Percentiles rank a stretch among this genome's conserved stretches.
Conservation (phyloP, 768 basidiomycete species). For the Leccinum variicolor region DNA sequence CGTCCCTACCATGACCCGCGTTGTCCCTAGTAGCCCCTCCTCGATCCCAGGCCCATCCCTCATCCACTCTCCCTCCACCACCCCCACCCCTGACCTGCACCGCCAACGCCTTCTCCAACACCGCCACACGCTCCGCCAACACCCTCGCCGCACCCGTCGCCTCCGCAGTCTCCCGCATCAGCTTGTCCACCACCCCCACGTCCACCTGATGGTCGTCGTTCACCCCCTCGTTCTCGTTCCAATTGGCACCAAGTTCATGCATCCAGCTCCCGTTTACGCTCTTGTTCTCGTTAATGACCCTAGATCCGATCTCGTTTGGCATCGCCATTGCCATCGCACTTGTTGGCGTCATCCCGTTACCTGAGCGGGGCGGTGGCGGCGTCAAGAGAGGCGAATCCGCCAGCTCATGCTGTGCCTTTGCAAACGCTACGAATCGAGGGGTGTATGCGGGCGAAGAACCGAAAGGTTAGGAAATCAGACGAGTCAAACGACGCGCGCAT, state of each 20-base stretch:
- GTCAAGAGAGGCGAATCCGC: conserved; percentile 1
- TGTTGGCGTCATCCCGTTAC: neutral
- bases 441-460: neutral
- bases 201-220: neutral
- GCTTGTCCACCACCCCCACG: conserved; percentile 8
- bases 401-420: conserved; percentile 11
- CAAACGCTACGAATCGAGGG: conserved; percentile 14
- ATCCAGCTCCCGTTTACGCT: neutral
- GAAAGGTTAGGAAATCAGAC: neutral
- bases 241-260: neutral
- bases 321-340: neutral
- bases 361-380: neutral
- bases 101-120: conserved; percentile 17
- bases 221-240: neutral
- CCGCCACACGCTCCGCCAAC: conserved; percentile 24
- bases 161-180: conserved; percentile 17
- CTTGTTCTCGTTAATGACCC: neutral
- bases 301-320: neutral
- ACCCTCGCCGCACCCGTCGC: conserved; percentile 13
- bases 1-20: neutral
- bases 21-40: neutral
- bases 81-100: neutral
- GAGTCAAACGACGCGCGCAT: neutral
- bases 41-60: neutral
- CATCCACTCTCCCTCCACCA: neutral